Conservation (phyloP, 768 basidiomycete genomes). For the Dacryopinax primogenitus region DNA sequence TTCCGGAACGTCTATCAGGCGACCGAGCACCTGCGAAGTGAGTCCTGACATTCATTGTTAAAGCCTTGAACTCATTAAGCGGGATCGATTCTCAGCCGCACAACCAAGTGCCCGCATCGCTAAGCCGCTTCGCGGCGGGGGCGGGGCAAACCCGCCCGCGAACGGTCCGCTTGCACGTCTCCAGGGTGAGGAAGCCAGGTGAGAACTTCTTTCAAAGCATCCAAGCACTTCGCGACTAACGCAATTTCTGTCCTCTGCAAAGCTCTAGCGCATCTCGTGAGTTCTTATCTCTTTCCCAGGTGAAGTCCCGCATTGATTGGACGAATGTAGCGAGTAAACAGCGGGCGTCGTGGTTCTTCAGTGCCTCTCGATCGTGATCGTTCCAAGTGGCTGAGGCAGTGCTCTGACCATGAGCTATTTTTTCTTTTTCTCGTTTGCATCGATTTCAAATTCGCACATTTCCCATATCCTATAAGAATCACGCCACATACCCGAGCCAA, state of each 20-base stretch:
- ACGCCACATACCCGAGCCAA: slow-evolving; percentile 4
- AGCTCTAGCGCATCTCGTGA: slow-evolving; percentile 12
- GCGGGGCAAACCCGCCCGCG: slow-evolving; percentile 31
- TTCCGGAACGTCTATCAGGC: slow-evolving; percentile 84
- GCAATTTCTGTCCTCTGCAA: background rate
- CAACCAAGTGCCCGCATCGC: slow-evolving; percentile 69
- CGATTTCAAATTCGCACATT: slow-evolving; percentile 4
- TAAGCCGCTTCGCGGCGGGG: slow-evolving; percentile 88
- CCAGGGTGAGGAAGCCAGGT: slow-evolving; percentile 63
- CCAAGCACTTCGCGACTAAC: slow-evolving; percentile 6
- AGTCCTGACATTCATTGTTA: slow-evolving; percentile 21
- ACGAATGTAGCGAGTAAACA: slow-evolving; percentile 42
- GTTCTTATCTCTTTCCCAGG: slow-evolving; percentile 17
- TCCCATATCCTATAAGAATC: slow-evolving; percentile 6
- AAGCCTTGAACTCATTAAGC: slow-evolving; percentile 15
- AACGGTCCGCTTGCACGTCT: slow-evolving; percentile 48
- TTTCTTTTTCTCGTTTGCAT: background rate
- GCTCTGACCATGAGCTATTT: background rate
- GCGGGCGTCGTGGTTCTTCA: slow-evolving; percentile 85
- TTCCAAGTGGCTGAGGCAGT: background rate
- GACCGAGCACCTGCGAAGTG: slow-evolving; percentile 84
- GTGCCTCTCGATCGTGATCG: slow-evolving; percentile 10
- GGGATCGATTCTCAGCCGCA: slow-evolving; percentile 12
- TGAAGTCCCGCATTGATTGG: slow-evolving; percentile 11
- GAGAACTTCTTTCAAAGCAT: slow-evolving; percentile 16